These are phyloP conservation scores for Ogataea neopini DNA, from an alignment of 805 yeast species.

Conservation along the genomic window DNA sequence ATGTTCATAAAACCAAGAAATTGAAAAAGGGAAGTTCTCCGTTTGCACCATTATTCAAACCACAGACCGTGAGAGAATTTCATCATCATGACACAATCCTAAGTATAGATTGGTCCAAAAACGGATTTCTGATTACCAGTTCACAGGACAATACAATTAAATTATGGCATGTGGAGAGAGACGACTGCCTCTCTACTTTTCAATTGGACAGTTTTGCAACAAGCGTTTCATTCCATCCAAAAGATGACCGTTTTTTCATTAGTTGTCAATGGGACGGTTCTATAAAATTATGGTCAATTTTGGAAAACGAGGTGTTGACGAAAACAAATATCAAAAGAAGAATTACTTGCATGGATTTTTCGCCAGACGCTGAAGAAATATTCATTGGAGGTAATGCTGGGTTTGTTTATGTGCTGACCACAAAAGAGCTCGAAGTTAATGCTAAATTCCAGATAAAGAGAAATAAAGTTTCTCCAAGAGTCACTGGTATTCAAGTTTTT, in stretches of 20 bases:
- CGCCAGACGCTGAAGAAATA: slow-evolving; percentile 62
- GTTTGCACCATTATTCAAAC: slow-evolving; percentile 79
- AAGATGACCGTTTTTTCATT: slow-evolving; percentile 82
- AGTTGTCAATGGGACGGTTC: slow-evolving; percentile 80
- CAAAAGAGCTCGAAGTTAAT: slow-evolving; percentile 57
- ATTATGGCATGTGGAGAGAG: slow-evolving; percentile 81
- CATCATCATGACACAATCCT: slow-evolving; percentile 67
- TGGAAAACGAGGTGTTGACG: slow-evolving; percentile 66
- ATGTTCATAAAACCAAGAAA: slow-evolving; percentile 10
- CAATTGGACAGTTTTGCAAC: slow-evolving; percentile 82
- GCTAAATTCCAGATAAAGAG: slow-evolving; percentile 49
- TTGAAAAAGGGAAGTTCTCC: slow-evolving; percentile 28
- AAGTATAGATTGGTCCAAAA: slow-evolving; percentile 86
- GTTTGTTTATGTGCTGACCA: slow-evolving; percentile 56
- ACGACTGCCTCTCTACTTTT: slow-evolving; percentile 61
- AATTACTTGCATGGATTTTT: slow-evolving; percentile 73
- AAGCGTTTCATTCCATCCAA: slow-evolving; percentile 74
- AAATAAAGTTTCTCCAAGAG: slow-evolving; percentile 51
- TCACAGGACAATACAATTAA: slow-evolving; percentile 84
- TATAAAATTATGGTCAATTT: slow-evolving; percentile 79
- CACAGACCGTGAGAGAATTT: slow-evolving; percentile 59
- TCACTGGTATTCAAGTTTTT: slow-evolving; percentile 72
- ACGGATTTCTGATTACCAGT: slow-evolving; percentile 74
- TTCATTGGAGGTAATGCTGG: slow-evolving; percentile 84
- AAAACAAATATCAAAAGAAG: slow-evolving; percentile 61